A percentile compares a stretch with the other conserved stretches of the same genome.
Conservation (phyloP, 306 rosid genomes). For the Begonia peltatifolia region DNA sequence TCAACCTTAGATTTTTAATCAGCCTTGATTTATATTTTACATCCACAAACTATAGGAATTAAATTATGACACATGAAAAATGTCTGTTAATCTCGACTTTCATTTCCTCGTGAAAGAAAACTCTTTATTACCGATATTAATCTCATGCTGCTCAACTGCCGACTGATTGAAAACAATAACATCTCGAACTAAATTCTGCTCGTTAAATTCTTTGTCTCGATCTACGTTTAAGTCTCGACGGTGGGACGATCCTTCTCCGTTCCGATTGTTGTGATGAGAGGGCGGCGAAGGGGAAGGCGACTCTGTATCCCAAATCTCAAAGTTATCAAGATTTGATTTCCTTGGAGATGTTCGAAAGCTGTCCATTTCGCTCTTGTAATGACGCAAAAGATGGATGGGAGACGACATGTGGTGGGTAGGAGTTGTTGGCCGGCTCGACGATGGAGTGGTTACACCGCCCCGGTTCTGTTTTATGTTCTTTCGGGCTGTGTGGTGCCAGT, state of each 20-base stretch:
- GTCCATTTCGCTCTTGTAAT: slow-evolving; percentile 32
- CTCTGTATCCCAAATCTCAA: slow-evolving; percentile 21
- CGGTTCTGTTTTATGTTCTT: slow-evolving; percentile 40
- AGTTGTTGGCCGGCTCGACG: slow-evolving; percentile 40
- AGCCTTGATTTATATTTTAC: too few species aligned
- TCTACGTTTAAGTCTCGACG: slow-evolving; percentile 20
- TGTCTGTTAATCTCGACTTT: too few species aligned
- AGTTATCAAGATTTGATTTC: slow-evolving; percentile 11
- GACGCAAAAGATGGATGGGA: slow-evolving; percentile 44
- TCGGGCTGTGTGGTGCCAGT: slow-evolving; percentile 63
- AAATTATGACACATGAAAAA: too few species aligned
- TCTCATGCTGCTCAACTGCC: slow-evolving; percentile 6
- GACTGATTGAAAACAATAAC: too few species aligned
- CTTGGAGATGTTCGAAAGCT: slow-evolving; percentile 32
- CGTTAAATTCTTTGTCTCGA: slow-evolving; percentile 5
- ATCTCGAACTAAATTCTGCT: not conserved
- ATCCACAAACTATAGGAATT: too few species aligned
- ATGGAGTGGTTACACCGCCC: slow-evolving; percentile 25
- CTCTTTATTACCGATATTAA: slow-evolving; percentile 24
- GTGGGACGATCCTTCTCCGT: slow-evolving; percentile 11
- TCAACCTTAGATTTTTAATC: too few species aligned
- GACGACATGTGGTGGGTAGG: slow-evolving; percentile 43
- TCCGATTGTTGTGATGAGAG: slow-evolving; percentile 9
- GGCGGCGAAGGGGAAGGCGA: slow-evolving; percentile 31
- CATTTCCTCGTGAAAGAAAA: slow-evolving; percentile 43